Evolutionary conservation across 768 basidiomycete genomes (phyloP).

Genomic region (Rubroboletus satanas): DNA sequence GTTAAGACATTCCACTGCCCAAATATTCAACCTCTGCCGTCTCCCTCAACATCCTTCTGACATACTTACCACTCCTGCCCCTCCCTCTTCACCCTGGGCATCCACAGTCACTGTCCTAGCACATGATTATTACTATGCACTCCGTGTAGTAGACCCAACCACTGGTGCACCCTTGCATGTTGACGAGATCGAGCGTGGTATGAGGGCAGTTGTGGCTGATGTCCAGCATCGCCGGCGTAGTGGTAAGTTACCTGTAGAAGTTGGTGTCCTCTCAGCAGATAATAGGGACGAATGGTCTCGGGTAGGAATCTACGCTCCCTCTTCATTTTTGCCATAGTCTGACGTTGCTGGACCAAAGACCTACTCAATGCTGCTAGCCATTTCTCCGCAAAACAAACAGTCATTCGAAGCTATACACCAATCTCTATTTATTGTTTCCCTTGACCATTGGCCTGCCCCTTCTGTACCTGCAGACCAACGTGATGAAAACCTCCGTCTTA

Average conservation of each 20-base stretch:
- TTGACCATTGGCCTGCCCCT: constrained; percentile 64
- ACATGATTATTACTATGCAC: constrained; percentile 74
- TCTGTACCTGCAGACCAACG: constrained; percentile 21
- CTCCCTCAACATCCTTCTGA: constrained; percentile 70
- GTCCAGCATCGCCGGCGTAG: constrained; percentile 45
- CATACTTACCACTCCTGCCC: constrained; percentile 43
- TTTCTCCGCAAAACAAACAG: constrained; percentile 62
- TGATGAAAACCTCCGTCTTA: constrained; percentile 28
- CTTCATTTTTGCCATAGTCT: not conserved
- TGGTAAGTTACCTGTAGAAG: constrained; percentile 55
- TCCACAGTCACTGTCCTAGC: constrained; percentile 65
- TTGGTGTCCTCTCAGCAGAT: constrained; percentile 77
- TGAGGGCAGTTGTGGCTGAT: constrained; percentile 52
- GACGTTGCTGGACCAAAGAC: constrained; percentile 41
- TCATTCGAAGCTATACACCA: constrained; percentile 62
- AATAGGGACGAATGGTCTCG: constrained; percentile 78
- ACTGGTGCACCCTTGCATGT: constrained; percentile 32
- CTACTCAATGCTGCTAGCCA: constrained; percentile 58
- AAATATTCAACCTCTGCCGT: constrained; percentile 74
- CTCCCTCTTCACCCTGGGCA: constrained; percentile 37
- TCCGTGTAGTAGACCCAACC: constrained; percentile 52
- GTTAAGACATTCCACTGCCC: constrained; percentile 54
- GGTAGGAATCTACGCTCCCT: constrained; percentile 39
- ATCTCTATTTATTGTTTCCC: constrained; percentile 75
- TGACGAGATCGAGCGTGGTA: constrained; percentile 41